phyloP scores from a whole-genome alignment of 345 rosid genomes.

The Turritis glabra region DNA sequence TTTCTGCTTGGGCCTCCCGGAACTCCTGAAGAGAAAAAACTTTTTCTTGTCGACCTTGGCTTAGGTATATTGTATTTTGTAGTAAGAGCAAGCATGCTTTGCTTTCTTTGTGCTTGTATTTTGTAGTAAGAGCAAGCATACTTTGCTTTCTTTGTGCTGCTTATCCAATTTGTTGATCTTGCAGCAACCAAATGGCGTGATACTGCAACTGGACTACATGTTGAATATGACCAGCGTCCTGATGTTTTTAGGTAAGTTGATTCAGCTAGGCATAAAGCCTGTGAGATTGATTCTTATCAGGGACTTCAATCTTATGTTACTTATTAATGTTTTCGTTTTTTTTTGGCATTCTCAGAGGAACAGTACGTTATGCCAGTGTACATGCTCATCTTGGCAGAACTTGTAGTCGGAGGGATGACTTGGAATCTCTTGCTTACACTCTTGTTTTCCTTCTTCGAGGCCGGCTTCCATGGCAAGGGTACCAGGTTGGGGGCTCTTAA shows the following conservation, averaged over 20 bases:
- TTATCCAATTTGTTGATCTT: slow-evolving; percentile 30
- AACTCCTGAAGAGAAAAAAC: slow-evolving; percentile 82
- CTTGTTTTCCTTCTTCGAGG: slow-evolving; percentile 98
- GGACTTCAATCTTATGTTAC: slow-evolving; percentile 5
- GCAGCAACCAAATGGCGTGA: slow-evolving; percentile 94
- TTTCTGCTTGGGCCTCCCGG: slow-evolving; percentile 90
- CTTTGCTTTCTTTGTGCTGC: slow-evolving; percentile 20
- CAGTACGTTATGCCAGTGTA: slow-evolving; percentile 95
- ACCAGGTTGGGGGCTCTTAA: slow-evolving; percentile 57
- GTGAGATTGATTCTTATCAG: slow-evolving; percentile 12
- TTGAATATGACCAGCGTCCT: slow-evolving; percentile 98
- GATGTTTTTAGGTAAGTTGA: slow-evolving; percentile 84
- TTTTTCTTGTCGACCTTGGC: slow-evolving; percentile 92
- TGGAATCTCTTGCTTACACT: slow-evolving; percentile 97
- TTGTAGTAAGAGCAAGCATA: not conserved
- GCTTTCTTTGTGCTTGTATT: not conserved
- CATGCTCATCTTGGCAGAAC: slow-evolving; percentile 99
- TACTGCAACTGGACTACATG: slow-evolving; percentile 74
- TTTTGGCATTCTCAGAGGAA: slow-evolving; percentile 74
- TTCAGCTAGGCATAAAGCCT: not conserved
- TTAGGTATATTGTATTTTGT: slow-evolving; percentile 53
- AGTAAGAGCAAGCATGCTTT: not conserved
- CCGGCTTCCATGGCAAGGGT: slow-evolving; percentile 98
- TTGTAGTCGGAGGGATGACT: slow-evolving; percentile 93
- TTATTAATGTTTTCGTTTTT: not conserved